Evolutionary conservation across 257 asterid species (phyloP).

Genomic region (Salvia splendens): DNA sequence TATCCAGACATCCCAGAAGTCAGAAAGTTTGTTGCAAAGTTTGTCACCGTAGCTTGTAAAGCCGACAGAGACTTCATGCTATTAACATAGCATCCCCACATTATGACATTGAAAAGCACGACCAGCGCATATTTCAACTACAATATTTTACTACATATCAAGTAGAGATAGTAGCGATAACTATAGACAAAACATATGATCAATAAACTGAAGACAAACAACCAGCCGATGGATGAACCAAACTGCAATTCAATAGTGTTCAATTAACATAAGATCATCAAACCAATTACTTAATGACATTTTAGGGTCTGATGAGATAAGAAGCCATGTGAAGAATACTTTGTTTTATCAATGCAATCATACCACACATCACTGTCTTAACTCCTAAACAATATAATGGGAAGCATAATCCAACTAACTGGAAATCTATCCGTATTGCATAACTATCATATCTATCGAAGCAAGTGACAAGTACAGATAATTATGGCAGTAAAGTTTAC

Average conservation of each 20-base stretch:
- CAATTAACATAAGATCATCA: not conserved
- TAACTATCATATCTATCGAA: not conserved
- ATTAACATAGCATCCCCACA: constrained; percentile 97
- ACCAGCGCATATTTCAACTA: constrained; percentile 75
- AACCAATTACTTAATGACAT: not conserved
- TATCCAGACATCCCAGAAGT: constrained; percentile 86
- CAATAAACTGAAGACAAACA: constrained; percentile 16
- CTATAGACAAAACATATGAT: not conserved
- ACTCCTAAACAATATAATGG: not conserved
- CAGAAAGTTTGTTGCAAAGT: constrained; percentile 83
- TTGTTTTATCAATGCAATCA: not conserved
- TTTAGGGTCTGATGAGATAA: not conserved
- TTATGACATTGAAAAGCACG: constrained; percentile 60
- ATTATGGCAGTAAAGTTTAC: not conserved
- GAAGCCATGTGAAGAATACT: not conserved
- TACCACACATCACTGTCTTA: not conserved
- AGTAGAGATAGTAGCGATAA: constrained; percentile 12
- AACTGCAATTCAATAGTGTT: constrained; percentile 1
- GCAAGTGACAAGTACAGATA: not conserved
- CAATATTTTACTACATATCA: constrained; percentile 32
- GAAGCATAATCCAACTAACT: not conserved
- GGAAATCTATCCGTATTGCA: not conserved
- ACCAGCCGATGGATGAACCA: not conserved
- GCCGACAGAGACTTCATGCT: constrained; percentile 88
- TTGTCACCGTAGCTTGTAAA: constrained; percentile 89